A percentile compares a stretch with the other conserved stretches of the same genome.
These are phyloP conservation scores for Leucaena leucocephala DNA, from an alignment of 306 rosid species.

Conservation along the genomic window DNA sequence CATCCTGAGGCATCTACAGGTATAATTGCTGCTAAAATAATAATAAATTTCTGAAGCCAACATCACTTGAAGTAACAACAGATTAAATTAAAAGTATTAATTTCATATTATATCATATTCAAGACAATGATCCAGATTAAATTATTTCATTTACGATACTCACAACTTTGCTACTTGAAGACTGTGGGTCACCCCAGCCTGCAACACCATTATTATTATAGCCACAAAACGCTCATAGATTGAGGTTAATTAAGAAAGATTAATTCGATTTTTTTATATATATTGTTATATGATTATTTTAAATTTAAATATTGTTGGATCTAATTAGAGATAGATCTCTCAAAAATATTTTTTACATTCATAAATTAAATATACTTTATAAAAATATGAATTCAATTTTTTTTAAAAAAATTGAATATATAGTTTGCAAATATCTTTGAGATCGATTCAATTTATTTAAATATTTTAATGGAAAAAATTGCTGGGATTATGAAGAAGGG, in stretches of 20 bases:
- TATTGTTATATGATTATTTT: too few relatives aligned
- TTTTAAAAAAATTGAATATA: too few relatives aligned
- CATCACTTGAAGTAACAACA: constrained; percentile 40
- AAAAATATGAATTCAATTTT: not conserved
- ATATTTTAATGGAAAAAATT: too few relatives aligned
- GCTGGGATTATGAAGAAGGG: constrained; percentile 22
- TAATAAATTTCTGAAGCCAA: constrained; percentile 7
- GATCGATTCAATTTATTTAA: too few relatives aligned
- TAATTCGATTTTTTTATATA: not conserved
- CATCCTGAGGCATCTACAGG: constrained; percentile 38
- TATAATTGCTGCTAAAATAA: constrained; percentile 38
- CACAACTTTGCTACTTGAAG: constrained; percentile 36
- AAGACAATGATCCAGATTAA: constrained; percentile 40
- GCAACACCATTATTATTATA: not conserved
- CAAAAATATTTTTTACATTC: too few relatives aligned
- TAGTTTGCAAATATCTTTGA: not conserved
- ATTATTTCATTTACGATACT: constrained; percentile 37
- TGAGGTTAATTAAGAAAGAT: not conserved
- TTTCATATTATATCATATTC: constrained; percentile 21
- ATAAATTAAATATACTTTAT: not conserved
- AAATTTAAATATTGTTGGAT: too few relatives aligned
- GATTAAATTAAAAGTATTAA: constrained; percentile 5
- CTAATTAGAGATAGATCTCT: too few relatives aligned
- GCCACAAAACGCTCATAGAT: not conserved
- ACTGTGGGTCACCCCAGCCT: constrained; percentile 20